Evolutionary conservation across 108 stramenopile species (phyloP).

Genomic region (Chaetoceros tenuissimus): DNA sequence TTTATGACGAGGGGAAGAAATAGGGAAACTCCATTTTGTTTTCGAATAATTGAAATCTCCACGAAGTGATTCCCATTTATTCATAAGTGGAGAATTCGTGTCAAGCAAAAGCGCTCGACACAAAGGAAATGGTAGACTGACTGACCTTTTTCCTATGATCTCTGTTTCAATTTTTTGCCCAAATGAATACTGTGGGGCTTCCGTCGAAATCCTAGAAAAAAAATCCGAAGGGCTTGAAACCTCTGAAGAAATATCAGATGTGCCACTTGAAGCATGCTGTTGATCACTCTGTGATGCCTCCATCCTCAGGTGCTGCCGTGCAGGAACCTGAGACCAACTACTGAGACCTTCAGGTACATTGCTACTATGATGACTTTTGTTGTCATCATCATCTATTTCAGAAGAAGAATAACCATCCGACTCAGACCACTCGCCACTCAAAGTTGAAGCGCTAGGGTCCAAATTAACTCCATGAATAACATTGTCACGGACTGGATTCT

Average conservation of each 20-base stretch:
- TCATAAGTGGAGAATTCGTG: constrained; percentile 66
- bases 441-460: background rate
- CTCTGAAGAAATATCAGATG: too few species aligned
- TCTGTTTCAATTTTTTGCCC: constrained; percentile 58
- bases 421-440: constrained; percentile 6
- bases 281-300: constrained; percentile 2
- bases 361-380: background rate
- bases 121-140: constrained; percentile 58
- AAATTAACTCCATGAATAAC: background rate
- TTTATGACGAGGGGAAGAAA: constrained; percentile 58
- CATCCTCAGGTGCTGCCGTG: constrained; percentile 12
- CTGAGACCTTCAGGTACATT: constrained; percentile 12
- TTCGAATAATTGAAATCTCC: constrained; percentile 57
- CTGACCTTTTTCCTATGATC: constrained; percentile 41
- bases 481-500: constrained; percentile 27
- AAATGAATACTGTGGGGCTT: constrained; percentile 56
- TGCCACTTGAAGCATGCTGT: constrained; percentile 5
- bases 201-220: too few species aligned
- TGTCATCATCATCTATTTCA: constrained; percentile 24
- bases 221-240: too few species aligned
- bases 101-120: constrained; percentile 68
- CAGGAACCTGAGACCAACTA: constrained; percentile 27
- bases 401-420: constrained; percentile 20
- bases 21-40: constrained; percentile 63
- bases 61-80: constrained; percentile 64